Evolutionary conservation across 2,329 filamentous ascomycete genomes (phyloP).

Genomic region (Capronia americana): DNA sequence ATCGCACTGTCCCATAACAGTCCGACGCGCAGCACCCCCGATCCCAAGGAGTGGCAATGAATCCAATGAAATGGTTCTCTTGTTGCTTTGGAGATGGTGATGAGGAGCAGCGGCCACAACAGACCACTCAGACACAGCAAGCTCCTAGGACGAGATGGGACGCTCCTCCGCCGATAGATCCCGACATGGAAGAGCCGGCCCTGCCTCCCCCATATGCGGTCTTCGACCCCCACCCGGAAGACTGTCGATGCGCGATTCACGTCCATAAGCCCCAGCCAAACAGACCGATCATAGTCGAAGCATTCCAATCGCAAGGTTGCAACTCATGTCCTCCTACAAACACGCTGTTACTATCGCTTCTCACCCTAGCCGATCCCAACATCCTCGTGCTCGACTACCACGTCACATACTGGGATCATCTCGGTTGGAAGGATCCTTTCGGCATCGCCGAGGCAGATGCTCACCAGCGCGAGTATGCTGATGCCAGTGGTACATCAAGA

Average conservation of each 20-base stretch:
- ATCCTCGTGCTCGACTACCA: constrained; percentile 27
- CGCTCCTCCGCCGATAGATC: constrained; percentile 16
- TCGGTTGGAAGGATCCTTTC: constrained; percentile 29
- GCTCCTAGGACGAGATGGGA: constrained; percentile 18
- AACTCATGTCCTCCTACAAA: constrained; percentile 23
- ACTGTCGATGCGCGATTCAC: constrained; percentile 21
- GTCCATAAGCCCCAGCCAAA: constrained; percentile 16
- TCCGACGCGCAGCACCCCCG: too few relatives aligned
- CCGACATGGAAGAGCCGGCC: constrained; percentile 11
- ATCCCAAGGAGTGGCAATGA: constrained; percentile 1
- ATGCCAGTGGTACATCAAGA: constrained; percentile 8
- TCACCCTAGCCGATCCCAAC: constrained; percentile 24
- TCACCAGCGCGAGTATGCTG: constrained; percentile 23
- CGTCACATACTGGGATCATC: constrained; percentile 30
- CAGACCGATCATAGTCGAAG: constrained; percentile 20
- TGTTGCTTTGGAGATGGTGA: constrained; percentile 19
- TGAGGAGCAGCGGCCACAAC: constrained; percentile 7
- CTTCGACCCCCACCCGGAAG: constrained; percentile 22
- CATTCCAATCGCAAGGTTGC: constrained; percentile 22
- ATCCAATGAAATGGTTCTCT: constrained; percentile 9
- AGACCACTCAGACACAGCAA: constrained; percentile 7
- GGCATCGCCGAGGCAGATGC: constrained; percentile 17
- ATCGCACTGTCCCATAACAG: neutral
- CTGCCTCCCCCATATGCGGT: constrained; percentile 18
- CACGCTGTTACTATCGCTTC: constrained; percentile 18